Conservation (phyloP, 2,329 filamentous ascomycete genomes). For the Seiridium cupressi region DNA sequence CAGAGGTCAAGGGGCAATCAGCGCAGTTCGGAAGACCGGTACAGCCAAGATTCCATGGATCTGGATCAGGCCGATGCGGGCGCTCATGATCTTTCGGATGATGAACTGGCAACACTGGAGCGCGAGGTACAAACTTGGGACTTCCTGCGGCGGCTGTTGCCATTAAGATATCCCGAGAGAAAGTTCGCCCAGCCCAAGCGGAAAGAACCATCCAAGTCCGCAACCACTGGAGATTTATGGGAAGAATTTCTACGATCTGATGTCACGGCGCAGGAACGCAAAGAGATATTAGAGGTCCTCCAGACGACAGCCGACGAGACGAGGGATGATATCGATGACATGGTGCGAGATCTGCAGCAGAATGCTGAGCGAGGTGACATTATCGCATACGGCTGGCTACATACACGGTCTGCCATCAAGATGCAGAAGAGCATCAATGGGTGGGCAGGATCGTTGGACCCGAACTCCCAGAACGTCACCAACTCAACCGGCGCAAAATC, state of each 20-base stretch:
- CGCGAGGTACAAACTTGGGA: slow-evolving; percentile 91
- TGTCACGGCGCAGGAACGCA: slow-evolving; percentile 72
- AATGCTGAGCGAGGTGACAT: slow-evolving; percentile 77
- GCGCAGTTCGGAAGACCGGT: slow-evolving; percentile 14
- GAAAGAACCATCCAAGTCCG: slow-evolving; percentile 26
- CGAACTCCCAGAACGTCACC: slow-evolving; percentile 54
- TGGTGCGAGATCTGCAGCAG: slow-evolving; percentile 74
- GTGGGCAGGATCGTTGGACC: slow-evolving; percentile 64
- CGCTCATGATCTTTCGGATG: slow-evolving; percentile 21
- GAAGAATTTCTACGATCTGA: slow-evolving; percentile 74
- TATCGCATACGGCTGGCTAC: slow-evolving; percentile 86
- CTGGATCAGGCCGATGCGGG: slow-evolving; percentile 47
- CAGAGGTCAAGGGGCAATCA: background rate
- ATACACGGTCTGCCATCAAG: slow-evolving; percentile 89
- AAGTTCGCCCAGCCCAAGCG: slow-evolving; percentile 30
- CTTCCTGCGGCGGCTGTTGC: slow-evolving; percentile 72
- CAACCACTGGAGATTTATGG: slow-evolving; percentile 44
- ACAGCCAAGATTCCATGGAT: slow-evolving; percentile 50
- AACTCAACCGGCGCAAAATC: slow-evolving; percentile 59
- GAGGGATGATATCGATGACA: slow-evolving; percentile 69
- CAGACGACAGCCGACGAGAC: slow-evolving; percentile 69
- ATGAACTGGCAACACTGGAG: slow-evolving; percentile 65
- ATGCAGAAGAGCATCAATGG: slow-evolving; percentile 77
- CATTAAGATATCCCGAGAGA: slow-evolving; percentile 58
- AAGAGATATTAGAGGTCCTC: slow-evolving; percentile 81